phyloP scores from a whole-genome alignment of 495 filamentous ascomycete genomes.

The Cudoniella acicularis region DNA sequence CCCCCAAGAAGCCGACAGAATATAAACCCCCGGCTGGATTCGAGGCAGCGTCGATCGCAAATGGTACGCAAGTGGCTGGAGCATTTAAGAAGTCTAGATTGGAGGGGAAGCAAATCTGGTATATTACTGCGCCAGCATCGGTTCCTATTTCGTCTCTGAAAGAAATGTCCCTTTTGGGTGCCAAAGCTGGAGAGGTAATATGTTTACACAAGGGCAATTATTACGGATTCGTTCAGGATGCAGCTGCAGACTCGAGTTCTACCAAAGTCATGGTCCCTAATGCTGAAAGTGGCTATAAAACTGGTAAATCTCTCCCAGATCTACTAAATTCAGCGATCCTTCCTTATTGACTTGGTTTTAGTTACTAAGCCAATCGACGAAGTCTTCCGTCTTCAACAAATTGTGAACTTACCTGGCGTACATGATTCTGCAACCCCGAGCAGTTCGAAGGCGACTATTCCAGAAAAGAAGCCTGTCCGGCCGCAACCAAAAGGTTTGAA shows the following conservation, averaged over 20 bases:
- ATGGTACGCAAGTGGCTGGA: not conserved
- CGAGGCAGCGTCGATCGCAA: constrained; percentile 17
- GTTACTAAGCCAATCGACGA: constrained; percentile 30
- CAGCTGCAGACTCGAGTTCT: constrained; percentile 1
- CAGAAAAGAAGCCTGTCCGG: constrained; percentile 32
- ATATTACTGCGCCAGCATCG: constrained; percentile 47
- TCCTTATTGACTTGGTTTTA: constrained; percentile 29
- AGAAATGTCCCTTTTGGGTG: constrained; percentile 33
- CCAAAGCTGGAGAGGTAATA: constrained; percentile 30
- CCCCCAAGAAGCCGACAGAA: constrained; percentile 18
- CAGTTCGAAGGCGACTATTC: constrained; percentile 25
- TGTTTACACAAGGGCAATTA: constrained; percentile 35
- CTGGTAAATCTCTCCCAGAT: constrained; percentile 34
- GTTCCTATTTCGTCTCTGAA: constrained; percentile 40
- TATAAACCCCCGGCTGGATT: constrained; percentile 40
- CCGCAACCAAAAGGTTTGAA: constrained; percentile 55
- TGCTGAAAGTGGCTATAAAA: constrained; percentile 32
- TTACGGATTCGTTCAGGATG: constrained; percentile 45
- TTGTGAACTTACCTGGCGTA: constrained; percentile 33
- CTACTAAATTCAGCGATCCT: constrained; percentile 30
- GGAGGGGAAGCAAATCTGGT: constrained; percentile 50
- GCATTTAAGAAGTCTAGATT: constrained; percentile 27
- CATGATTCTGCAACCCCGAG: not conserved
- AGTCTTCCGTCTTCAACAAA: constrained; percentile 44
- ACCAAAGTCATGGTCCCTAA: constrained; percentile 23